Base-by-base conservation (phyloP, 345 rosid genomes). In the Mallotus nudiflorus region DNA sequence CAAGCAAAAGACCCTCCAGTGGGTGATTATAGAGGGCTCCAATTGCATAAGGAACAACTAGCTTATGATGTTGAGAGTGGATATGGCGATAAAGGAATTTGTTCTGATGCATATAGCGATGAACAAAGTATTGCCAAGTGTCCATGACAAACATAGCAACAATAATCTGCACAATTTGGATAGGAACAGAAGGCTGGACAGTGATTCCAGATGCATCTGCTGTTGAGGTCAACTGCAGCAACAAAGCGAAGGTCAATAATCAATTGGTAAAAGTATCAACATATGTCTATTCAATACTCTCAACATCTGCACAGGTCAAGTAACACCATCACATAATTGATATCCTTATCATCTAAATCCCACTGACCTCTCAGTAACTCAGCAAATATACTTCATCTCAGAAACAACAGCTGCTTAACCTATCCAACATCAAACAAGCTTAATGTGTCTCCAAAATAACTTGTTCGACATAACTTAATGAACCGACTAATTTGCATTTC, bases 21-120 rank as follows among this genome's bases (percentile, higher is more conserved):
- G 89, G 91, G 73, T 89, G 91, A 65, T 89, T 86, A 52, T 81
- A 89, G 62, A 87, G 91, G 45, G 94, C 94, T 33, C 91, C 91
- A 15, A 89, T 78, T 48, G 94, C 94, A 51, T 86, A 85, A 6
- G 91, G 85, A 27, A 87, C 91, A 22, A 89, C 89, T 25, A 89
- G 83, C 64, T 80, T 81, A 76, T 89, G 94, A 71, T 89, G 94
- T 62, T 86, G 94, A 3, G 89, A 86, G 76, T 88, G 93, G 67
- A 86, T 65, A 63, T 85, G 85, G 29, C 91, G 91, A 73, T 88
- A 88, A 62, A 88, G 65, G 79, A 83, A 86, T 72, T 80, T 86
- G 83, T 88, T 88, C 71, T 82, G 91, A 74, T 88, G 93, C 91
- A 88, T 86, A 57, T 82, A 88, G 1, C 91, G 83, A 59, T 88